A percentile compares a stretch with the other conserved stretches of the same genome.
phyloP scores from a whole-genome alignment of 1,139 yeast genomes.

The Pichia kudriavzevii region DNA sequence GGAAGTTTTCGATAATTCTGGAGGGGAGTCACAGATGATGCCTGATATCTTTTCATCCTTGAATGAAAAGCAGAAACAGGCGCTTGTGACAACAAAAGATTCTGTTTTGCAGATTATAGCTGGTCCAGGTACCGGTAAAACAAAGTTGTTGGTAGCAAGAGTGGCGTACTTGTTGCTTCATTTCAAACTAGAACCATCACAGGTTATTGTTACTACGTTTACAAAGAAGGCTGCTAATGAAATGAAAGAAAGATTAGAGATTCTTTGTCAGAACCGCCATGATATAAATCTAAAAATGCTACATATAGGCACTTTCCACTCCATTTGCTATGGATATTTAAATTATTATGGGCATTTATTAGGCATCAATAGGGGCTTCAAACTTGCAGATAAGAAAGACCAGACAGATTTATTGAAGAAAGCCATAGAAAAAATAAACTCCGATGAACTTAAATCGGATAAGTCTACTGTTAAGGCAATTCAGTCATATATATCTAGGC shows the following conservation, averaged over 20 bases:
- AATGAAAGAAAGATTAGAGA: constrained; percentile 53
- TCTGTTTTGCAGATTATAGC: constrained; percentile 72
- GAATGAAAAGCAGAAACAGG: constrained; percentile 51
- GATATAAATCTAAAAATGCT: constrained; percentile 35
- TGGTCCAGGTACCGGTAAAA: constrained; percentile 86
- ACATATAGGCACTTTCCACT: constrained; percentile 80
- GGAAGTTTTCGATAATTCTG: no score
- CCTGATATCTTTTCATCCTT: no score
- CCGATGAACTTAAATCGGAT: constrained; percentile 18
- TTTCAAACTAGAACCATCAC: constrained; percentile 46
- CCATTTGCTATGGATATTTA: constrained; percentile 60
- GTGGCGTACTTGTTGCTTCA: constrained; percentile 61
- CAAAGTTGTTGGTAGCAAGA: constrained; percentile 70
- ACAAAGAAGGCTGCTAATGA: constrained; percentile 87
- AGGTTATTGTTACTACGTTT: constrained; percentile 78
- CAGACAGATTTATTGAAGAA: constrained; percentile 42
- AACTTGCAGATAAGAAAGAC: constrained; percentile 66
- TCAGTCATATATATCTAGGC: constrained; percentile 8
- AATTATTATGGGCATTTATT: constrained; percentile 47
- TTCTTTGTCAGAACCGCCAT: constrained; percentile 33
- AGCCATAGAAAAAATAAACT: constrained; percentile 27
- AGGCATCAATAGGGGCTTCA: constrained; percentile 39
- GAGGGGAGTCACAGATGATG: no score
- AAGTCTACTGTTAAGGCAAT: constrained; percentile 15
- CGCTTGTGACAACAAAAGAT: constrained; percentile 48